These are phyloP conservation scores for Fusarium pseudocircinatum DNA, from an alignment of 2,329 filamentous ascomycete species.

Conservation along the genomic window DNA sequence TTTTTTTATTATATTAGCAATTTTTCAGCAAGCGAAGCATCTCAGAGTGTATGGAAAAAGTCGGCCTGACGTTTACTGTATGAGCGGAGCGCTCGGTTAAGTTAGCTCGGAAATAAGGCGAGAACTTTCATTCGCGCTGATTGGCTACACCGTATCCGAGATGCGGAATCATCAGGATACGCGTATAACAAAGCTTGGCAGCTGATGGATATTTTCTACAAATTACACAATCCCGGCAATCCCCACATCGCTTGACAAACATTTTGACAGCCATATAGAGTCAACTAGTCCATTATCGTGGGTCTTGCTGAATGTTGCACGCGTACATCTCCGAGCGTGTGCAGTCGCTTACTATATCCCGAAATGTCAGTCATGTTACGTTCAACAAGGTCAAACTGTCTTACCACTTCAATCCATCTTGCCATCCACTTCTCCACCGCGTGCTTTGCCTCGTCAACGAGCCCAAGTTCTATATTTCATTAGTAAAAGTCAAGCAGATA, in stretches of 20 bases:
- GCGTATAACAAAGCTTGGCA: not conserved
- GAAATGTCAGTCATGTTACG: not conserved
- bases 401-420: constrained; percentile 19
- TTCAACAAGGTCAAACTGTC: accelerated
- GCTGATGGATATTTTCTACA: no score
- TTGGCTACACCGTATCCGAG: not conserved
- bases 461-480: not conserved
- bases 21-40: no score
- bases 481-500: accelerated
- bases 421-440: constrained; percentile 18
- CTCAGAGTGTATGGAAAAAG: accelerated
- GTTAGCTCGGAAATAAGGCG: not conserved
- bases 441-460: constrained; percentile 7
- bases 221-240: not conserved
- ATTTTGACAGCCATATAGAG: not conserved
- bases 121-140: not conserved
- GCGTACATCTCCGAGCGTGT: no score
- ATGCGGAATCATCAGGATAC: not conserved
- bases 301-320: no score
- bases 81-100: not conserved
- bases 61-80: no score
- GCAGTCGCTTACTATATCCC: not conserved
- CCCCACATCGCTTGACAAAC: not conserved
- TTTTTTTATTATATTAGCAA: no score
- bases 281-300: accelerated